Evolutionary conservation across 352 stramenopile genomes (phyloP).

Genomic region (Thalassiosira exigua): DNA sequence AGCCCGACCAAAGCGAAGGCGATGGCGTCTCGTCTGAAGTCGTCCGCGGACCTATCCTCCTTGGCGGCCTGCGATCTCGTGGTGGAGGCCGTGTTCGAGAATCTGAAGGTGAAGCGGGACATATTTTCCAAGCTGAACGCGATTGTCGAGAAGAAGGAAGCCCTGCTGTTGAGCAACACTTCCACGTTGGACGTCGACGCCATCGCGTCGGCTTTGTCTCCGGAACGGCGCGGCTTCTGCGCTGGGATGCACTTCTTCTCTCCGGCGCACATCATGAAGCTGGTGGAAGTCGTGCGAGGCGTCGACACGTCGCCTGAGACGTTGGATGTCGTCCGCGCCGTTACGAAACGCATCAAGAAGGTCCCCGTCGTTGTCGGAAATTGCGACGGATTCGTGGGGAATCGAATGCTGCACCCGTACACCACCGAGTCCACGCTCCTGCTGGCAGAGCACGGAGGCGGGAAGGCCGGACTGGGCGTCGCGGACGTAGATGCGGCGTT

Average conservation of each 20-base stretch:
- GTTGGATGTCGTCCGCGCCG: slow-evolving; percentile 75
- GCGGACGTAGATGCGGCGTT: slow-evolving; percentile 71
- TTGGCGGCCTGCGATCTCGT: slow-evolving; percentile 89
- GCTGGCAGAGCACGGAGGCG: slow-evolving; percentile 77
- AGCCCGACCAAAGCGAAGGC: slow-evolving; percentile 84
- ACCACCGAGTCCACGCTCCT: slow-evolving; percentile 79
- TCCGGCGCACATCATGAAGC: slow-evolving; percentile 88
- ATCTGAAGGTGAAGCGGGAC: slow-evolving; percentile 93
- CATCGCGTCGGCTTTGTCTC: slow-evolving; percentile 78
- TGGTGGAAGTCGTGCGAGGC: slow-evolving; percentile 88
- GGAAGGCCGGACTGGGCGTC: slow-evolving; percentile 48
- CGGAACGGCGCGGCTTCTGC: slow-evolving; percentile 60
- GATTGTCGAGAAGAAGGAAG: slow-evolving; percentile 65
- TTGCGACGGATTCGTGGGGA: slow-evolving; percentile 90
- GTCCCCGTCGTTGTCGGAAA: slow-evolving; percentile 89
- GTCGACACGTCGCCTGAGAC: slow-evolving; percentile 68
- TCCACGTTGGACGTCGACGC: slow-evolving; percentile 88
- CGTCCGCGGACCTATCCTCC: slow-evolving; percentile 79
- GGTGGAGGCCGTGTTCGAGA: slow-evolving; percentile 97
- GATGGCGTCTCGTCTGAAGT: slow-evolving; percentile 86
- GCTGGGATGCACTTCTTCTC: slow-evolving; percentile 91
- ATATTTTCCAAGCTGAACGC: slow-evolving; percentile 86
- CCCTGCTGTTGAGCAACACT: slow-evolving; percentile 87
- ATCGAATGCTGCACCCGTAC: slow-evolving; percentile 88
- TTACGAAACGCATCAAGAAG: slow-evolving; percentile 88